A percentile compares a stretch with the other conserved stretches of the same genome.
Evolutionary conservation across 192 early-diverging fungal genomes (phyloP).

Genomic region (Linnemannia hyalina): DNA sequence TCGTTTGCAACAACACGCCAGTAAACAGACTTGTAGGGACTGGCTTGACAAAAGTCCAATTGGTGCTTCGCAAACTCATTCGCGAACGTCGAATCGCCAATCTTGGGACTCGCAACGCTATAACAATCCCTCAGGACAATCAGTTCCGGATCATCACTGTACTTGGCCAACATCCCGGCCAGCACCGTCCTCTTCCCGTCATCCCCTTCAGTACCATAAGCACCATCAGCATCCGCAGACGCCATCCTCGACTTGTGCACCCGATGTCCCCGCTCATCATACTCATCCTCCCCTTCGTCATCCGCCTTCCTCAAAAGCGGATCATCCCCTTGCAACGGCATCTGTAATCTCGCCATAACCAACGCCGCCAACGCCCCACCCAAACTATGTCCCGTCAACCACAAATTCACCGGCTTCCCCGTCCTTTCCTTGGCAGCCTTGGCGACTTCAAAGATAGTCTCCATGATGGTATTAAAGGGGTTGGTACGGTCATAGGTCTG

Average conservation of each 20-base stretch:
- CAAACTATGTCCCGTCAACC: conserved; percentile 70
- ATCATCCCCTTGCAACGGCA: conserved; percentile 41
- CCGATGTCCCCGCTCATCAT: not conserved
- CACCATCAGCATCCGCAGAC: not conserved
- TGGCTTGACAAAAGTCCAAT: conserved; percentile 8
- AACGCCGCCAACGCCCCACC: conserved; percentile 62
- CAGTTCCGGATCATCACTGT: conserved; percentile 33
- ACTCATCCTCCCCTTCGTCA: not conserved
- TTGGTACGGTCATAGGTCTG: conserved; percentile 35
- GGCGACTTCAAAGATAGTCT: conserved; percentile 48
- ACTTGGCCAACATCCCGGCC: conserved; percentile 39
- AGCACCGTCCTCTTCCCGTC: conserved; percentile 23
- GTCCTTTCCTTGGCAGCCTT: conserved; percentile 21
- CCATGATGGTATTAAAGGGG: conserved; percentile 60
- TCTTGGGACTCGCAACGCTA: conserved; percentile 58
- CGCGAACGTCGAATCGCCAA: conserved; percentile 67
- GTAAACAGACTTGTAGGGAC: conserved; percentile 44
- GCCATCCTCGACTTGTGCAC: not conserved
- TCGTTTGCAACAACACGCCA: conserved; percentile 66
- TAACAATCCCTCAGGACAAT: conserved; percentile 58
- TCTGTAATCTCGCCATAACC: conserved; percentile 58
- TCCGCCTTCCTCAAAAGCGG: conserved; percentile 20
- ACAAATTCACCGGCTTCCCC: conserved; percentile 57
- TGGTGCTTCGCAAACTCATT: conserved; percentile 54
- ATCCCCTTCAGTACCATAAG: not conserved